Conservation (phyloP, 2,329 filamentous ascomycete species). For the Ophiostoma sp. region DNA sequence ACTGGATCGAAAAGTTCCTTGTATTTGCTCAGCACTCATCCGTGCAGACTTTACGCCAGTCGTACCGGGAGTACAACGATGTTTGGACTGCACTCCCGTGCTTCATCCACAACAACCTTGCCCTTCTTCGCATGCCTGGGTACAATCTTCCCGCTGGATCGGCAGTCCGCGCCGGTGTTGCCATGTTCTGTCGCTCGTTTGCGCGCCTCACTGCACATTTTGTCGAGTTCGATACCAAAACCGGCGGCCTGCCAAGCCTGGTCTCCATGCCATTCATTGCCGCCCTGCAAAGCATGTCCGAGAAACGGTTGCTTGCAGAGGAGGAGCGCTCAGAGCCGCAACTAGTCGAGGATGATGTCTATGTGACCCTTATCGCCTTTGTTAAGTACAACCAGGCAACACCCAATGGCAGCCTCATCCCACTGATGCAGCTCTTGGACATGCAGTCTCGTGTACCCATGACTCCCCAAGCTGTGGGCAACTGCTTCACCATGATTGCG, state of each 20-base stretch:
- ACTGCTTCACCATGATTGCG: constrained; percentile 38
- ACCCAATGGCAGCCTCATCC: constrained; percentile 37
- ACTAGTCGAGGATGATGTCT: constrained; percentile 32
- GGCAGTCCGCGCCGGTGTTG: constrained; percentile 32
- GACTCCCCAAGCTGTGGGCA: constrained; percentile 45
- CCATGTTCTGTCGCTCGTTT: constrained; percentile 40
- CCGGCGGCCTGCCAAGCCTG: constrained; percentile 31
- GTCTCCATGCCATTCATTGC: constrained; percentile 44
- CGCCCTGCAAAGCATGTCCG: constrained; percentile 39
- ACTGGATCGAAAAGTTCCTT: constrained; percentile 50
- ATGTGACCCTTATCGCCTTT: constrained; percentile 43
- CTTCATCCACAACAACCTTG: constrained; percentile 37
- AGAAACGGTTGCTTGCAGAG: constrained; percentile 16
- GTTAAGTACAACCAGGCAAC: constrained; percentile 32
- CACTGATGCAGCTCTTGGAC: constrained; percentile 42
- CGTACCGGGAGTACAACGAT: constrained; percentile 40
- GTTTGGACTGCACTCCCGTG: constrained; percentile 53
- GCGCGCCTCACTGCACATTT: constrained; percentile 50
- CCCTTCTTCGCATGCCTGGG: constrained; percentile 20
- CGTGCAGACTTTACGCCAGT: constrained; percentile 38
- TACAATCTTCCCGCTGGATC: constrained; percentile 19
- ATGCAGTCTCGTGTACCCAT: constrained; percentile 39
- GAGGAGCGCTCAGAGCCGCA: constrained; percentile 27
- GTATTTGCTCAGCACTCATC: constrained; percentile 37
- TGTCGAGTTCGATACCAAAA: constrained; percentile 45